Evolutionary conservation across 2,329 filamentous ascomycete species (phyloP), one percentile per base, ranked within the genome.

Genomic region (Cercospora sp.): DNA sequence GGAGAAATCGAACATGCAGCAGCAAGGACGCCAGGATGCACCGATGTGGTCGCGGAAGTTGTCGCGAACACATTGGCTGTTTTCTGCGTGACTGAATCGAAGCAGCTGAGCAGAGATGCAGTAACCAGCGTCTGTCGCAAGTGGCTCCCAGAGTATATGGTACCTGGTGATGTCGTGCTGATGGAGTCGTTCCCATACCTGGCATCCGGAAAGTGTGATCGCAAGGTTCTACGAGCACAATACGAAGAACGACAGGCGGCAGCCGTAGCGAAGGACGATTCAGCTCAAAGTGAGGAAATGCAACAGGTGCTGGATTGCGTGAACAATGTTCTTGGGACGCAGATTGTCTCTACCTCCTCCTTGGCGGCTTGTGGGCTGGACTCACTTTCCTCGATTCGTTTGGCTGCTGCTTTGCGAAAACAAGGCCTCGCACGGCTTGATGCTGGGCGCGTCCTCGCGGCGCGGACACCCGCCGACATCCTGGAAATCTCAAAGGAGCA

Each of bases 141-240:
- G 61, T 96, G 93, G 92, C 83, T 97, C 1, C 92, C 93, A 0
- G 83, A 84, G 3, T 95, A 90, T 76, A 97, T 97, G 94, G 80
- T 96, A 1, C 94, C 94, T 0, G 85, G 86, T 3, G 90, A 96
- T 69, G 81, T 96, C 26, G 78, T 92, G 0, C 75, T 91, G 1
- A 80, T 91, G 69, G 72, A 83, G 0, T 81, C 85, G 8, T 89
- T 97, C 65, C 93, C 93, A 0, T 88, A 90, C 63, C 81, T 97
- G 20, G 84, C 93, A 2, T 96, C 93, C 0, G 94, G 94, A 0
- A 97, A 97, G 75, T 85, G 94, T 13, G 91, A 97, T 74, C 88
- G 88, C 62, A 90, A 88, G 72, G 79, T 78, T 12, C 80, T 97
- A 7, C 83, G 88, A 72, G 76, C 81, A 0, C 81, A 86, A 7